These are phyloP conservation scores for Pyrenophora seminiperda DNA, from an alignment of 2,329 filamentous ascomycete species.

Conservation along the genomic window DNA sequence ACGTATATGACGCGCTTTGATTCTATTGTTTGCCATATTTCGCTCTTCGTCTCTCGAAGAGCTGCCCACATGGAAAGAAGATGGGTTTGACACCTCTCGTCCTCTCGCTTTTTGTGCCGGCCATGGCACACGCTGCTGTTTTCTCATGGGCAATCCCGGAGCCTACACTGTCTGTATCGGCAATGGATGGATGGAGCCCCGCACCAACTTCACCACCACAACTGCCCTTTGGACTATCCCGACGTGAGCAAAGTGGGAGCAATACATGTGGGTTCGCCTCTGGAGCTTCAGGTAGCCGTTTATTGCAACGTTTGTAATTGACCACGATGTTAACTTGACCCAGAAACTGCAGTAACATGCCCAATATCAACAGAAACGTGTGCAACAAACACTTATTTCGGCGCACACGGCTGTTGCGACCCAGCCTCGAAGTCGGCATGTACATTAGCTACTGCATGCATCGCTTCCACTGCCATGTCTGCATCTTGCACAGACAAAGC, in stretches of 20 bases:
- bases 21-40: background rate
- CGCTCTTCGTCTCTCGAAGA: background rate
- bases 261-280: constrained; percentile 42
- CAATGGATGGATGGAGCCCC: constrained; percentile 38
- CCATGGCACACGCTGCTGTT: constrained; percentile 31
- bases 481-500: constrained; percentile 32
- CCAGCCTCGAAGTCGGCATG: constrained; percentile 27
- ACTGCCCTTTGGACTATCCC: constrained; percentile 33
- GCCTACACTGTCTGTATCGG: constrained; percentile 33
- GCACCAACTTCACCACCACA: constrained; percentile 38
- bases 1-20: background rate
- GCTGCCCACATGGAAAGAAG: constrained; percentile 21
- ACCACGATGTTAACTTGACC: constrained; percentile 9
- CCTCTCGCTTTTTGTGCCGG: constrained; percentile 38
- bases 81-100: constrained; percentile 33
- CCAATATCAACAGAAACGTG: constrained; percentile 31
- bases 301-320: background rate
- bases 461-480: constrained; percentile 31
- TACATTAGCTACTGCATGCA: constrained; percentile 40
- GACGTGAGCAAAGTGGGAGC: constrained; percentile 22
- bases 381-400: constrained; percentile 41
- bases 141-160: constrained; percentile 36
- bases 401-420: constrained; percentile 44
- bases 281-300: constrained; percentile 30
- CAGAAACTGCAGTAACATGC: constrained; percentile 41